These are phyloP conservation scores for Jacaranda copaia DNA, from an alignment of 257 asterid genomes.

Conservation along the genomic window DNA sequence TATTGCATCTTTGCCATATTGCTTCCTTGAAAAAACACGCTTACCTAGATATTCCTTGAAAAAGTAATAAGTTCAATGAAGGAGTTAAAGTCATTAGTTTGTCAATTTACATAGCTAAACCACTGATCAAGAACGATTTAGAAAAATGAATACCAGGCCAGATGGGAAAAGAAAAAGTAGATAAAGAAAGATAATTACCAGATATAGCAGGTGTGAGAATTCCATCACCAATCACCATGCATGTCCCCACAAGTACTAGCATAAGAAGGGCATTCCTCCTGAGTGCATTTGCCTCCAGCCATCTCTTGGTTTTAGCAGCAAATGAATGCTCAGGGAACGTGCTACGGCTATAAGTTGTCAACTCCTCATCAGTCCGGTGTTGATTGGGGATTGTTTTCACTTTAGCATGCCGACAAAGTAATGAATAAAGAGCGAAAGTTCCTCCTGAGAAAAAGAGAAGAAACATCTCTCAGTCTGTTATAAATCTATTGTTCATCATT, in stretches of 20 bases:
- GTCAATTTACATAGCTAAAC: background rate
- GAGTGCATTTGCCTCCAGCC: slow-evolving; percentile 80
- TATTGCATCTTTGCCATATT: too few species aligned
- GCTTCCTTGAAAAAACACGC: too few species aligned
- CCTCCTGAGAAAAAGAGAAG: slow-evolving; percentile 62
- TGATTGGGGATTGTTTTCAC: slow-evolving; percentile 91
- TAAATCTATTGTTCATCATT: slow-evolving; percentile 7
- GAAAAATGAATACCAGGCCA: background rate
- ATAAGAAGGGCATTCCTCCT: slow-evolving; percentile 81
- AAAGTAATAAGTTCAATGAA: too few species aligned
- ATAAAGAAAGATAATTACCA: slow-evolving; percentile 51
- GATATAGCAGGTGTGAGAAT: slow-evolving; percentile 99
- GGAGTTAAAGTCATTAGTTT: background rate
- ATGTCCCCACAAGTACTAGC: slow-evolving; percentile 85
- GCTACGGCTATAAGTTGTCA: slow-evolving; percentile 94
- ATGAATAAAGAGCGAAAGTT: slow-evolving; percentile 93
- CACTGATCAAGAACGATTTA: background rate
- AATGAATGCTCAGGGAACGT: slow-evolving; percentile 87
- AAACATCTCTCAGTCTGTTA: background rate
- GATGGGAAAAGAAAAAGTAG: background rate
- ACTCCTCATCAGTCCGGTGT: slow-evolving; percentile 97
- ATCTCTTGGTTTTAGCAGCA: slow-evolving; percentile 87
- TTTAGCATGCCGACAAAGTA: slow-evolving; percentile 96
- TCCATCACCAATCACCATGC: slow-evolving; percentile 98
- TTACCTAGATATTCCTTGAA: too few species aligned